Evolutionary conservation across 1,284 basidiomycete genomes (phyloP), one percentile per base, ranked within the genome.

Genomic region (Moniliella sp.): DNA sequence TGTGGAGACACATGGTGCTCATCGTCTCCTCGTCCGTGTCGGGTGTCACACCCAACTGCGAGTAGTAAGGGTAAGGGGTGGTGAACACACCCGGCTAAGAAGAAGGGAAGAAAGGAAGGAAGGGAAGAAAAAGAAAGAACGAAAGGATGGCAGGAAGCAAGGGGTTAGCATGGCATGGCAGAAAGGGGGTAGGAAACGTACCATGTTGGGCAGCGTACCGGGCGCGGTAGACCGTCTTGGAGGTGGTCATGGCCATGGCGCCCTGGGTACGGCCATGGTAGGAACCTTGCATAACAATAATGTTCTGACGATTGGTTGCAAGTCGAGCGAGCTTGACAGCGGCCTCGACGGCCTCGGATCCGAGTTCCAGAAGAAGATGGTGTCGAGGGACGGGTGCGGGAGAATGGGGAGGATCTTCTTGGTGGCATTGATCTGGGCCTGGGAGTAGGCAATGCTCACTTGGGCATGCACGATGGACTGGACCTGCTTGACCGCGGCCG

Each of bases 51-150:
- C 74, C 75, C 8, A 76, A 66, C 50, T 86, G 79, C 62, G 91
- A 80, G 78, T 83, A 93, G 67, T 77, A 94, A 0, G 86, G 88
- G 69, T 73, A 97, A 0, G 82, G 73, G 5, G 74, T 71, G 0
- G 73, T 67, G 63, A 74, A 83, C 3, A 78, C 77, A 5, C 83
- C 80, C 21, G 21, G 21, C 21, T 7, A 7, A 23, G n/a, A n/a
- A n/a, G n/a, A n/a, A n/a, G n/a, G n/a, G n/a, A n/a, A n/a, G n/a
- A n/a, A n/a, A n/a, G n/a, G n/a, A n/a, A n/a, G n/a, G n/a, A n/a
- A n/a, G n/a, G n/a, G n/a, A n/a, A n/a, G n/a, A n/a, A n/a, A n/a
- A n/a, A n/a, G n/a, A n/a, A n/a, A n/a, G n/a, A n/a, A n/a, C n/a
- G n/a, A n/a, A n/a, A n/a, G n/a, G n/a, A n/a, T n/a, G n/a, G n/a